Base-by-base conservation (phyloP, 2,329 filamentous ascomycete species). In the Pseudophaeomoniella oleicola region DNA sequence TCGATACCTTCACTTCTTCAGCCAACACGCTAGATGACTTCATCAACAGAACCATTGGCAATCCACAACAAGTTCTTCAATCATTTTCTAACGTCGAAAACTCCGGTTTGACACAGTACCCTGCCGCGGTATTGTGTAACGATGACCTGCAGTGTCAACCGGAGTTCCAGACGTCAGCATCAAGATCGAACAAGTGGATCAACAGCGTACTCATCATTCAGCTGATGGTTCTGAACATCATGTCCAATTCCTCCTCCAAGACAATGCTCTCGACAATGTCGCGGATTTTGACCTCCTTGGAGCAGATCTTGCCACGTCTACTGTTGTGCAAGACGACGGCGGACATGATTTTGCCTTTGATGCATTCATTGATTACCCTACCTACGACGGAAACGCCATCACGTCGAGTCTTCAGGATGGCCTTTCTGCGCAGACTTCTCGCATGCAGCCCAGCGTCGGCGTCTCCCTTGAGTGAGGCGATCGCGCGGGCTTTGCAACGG, bases 71-170 rank as follows among this genome's bases (percentile, higher is more conserved):
- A 6, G 32, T 34, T 31, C 48, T 56, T 40, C 55, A 56, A 46
- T 53, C 56, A 47, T 55, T 55, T 46, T 56, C 53, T 56, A 57
- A 61, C 55, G 59, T 60, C 58, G 58, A 65, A 66, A 72, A 79
- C 65, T 72, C 82, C 76, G 84, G 92, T 73, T 67, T 75, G 90
- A 90, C 87, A 94, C 90, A 94, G 94, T 87, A 92, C 94, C 87
- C 90, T 96, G 90, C 90, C 72, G 90, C 74, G 87, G 80, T 94
- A 88, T 94, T 96, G 90, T 96, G 81, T 60, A 19, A 35, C 30
- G 22, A 32, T 64, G 90, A 94, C 90, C 90, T 93, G 90, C 90
- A 81, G 90, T 98, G 90, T 96, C 90, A 76, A 79, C 88, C 82
- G 81, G 74, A 66, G 69, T 72, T 49, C 49, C 62, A 57, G 60